Conservation (phyloP, 2,329 filamentous ascomycete genomes). For the Scolecobasidium constrictum region DNA sequence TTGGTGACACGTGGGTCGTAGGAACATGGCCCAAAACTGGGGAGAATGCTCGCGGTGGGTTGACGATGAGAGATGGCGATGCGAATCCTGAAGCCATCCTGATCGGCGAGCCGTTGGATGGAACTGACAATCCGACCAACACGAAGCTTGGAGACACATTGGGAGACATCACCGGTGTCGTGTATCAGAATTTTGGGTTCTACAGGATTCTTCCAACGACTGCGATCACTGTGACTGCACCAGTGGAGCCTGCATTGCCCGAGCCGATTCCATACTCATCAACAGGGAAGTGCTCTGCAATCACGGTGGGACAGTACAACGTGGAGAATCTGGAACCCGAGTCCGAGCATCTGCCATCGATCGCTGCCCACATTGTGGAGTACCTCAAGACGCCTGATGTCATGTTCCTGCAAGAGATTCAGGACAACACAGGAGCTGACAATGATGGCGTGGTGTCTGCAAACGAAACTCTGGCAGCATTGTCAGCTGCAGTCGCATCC, state of each 20-base stretch:
- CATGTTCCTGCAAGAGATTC: conserved; percentile 60
- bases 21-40: conserved; percentile 55
- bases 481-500: conserved; percentile 41
- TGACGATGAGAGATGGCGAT: conserved; percentile 51
- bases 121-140: conserved; percentile 45
- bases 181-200: conserved; percentile 56
- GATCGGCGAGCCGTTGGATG: conserved; percentile 55
- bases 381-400: conserved; percentile 54
- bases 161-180: conserved; percentile 56
- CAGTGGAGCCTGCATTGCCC: conserved; percentile 35
- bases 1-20: conserved; percentile 58
- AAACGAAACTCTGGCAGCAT: conserved; percentile 47
- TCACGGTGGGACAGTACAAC: conserved; percentile 57
- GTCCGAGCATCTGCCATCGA: conserved; percentile 42
- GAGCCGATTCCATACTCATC: too few relatives aligned
- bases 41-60: conserved; percentile 49
- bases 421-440: conserved; percentile 57
- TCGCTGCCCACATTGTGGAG: conserved; percentile 55
- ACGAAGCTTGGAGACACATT: conserved; percentile 55
- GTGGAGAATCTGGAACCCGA: conserved; percentile 55
- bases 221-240: conserved; percentile 37
- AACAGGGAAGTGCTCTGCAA: too few relatives aligned
- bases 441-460: conserved; percentile 32
- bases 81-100: conserved; percentile 60
- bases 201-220: conserved; percentile 58